These are phyloP conservation scores for Agapanthus africanus DNA, from an alignment of 106 monocot genomes.

Conservation along the genomic window DNA sequence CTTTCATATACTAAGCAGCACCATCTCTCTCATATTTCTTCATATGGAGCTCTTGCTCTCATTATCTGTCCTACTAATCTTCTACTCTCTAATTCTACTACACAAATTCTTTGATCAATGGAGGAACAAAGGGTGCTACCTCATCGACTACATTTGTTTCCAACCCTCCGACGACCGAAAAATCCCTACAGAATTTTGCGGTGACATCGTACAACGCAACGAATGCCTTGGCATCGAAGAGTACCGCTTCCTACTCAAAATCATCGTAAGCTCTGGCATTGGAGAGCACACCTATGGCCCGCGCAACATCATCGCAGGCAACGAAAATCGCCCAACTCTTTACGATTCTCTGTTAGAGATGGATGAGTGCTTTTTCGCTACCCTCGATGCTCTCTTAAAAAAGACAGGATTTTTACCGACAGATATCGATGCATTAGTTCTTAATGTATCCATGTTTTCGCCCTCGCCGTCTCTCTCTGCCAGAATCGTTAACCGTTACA, in stretches of 20 bases:
- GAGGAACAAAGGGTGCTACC: slow-evolving; percentile 39
- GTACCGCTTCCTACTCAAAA: slow-evolving; percentile 68
- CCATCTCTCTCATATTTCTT: neutral
- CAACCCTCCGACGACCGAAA: slow-evolving; percentile 57
- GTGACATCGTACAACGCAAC: slow-evolving; percentile 58
- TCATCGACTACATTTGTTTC: slow-evolving; percentile 72
- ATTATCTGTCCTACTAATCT: neutral
- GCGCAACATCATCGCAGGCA: slow-evolving; percentile 40
- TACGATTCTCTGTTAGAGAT: slow-evolving; percentile 55
- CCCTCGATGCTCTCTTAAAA: slow-evolving; percentile 45
- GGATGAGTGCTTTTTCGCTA: slow-evolving; percentile 53
- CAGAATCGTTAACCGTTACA: slow-evolving; percentile 43
- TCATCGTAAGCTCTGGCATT: slow-evolving; percentile 77
- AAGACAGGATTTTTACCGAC: slow-evolving; percentile 31
- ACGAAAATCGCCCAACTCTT: slow-evolving; percentile 35
- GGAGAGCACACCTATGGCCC: slow-evolving; percentile 87
- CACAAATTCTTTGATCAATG: slow-evolving; percentile 3
- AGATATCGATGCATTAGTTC: slow-evolving; percentile 55
- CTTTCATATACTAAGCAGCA: neutral
- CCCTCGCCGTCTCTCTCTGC: slow-evolving; percentile 56
- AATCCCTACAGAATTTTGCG: slow-evolving; percentile 45
- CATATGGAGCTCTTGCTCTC: neutral
- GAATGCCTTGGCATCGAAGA: slow-evolving; percentile 44
- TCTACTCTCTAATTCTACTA: neutral
- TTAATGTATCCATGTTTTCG: slow-evolving; percentile 76